Percentiles rank a stretch among this genome's conserved stretches.
phyloP scores from a whole-genome alignment of 176 grass and related monocot species.

The Aegilops sharonensis region DNA sequence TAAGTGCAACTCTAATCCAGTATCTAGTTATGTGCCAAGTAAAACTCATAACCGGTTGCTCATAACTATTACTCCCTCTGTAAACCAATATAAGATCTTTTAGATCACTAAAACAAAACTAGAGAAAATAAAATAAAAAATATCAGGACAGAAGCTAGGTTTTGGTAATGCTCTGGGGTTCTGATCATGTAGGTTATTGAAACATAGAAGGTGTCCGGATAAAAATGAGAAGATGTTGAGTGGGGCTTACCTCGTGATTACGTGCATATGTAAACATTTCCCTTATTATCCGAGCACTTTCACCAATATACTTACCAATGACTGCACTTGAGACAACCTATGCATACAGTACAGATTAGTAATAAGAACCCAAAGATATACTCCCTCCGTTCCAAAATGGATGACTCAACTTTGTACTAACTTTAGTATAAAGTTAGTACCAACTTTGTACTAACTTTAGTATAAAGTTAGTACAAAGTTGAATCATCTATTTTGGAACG shows the following conservation, averaged over 20 bases:
- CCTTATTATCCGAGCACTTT: not conserved
- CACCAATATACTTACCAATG: slow-evolving; percentile 1
- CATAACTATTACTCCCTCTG: no score
- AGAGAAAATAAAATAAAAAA: not conserved
- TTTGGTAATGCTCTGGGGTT: not conserved
- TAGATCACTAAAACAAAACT: not conserved
- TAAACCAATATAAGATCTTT: no score
- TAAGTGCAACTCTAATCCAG: not conserved
- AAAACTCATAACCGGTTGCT: not conserved
- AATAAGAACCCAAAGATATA: not conserved
- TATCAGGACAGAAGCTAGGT: not conserved
- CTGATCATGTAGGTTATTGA: not conserved
- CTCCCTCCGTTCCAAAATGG: no score
- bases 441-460: no score
- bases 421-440: no score
- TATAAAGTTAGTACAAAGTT: no score
- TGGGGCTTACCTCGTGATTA: not conserved
- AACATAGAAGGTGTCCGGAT: not conserved
- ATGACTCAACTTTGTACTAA: no score
- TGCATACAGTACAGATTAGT: not conserved
- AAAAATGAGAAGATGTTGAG: not conserved
- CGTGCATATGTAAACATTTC: slow-evolving; percentile 22
- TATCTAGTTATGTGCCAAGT: not conserved
- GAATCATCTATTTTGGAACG: no score
- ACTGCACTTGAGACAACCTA: slow-evolving; percentile 16